Percentiles rank a stretch among this genome's conserved stretches.
phyloP scores from a whole-genome alignment of 2,329 filamentous ascomycete genomes.

The Akanthomyces lecanii region DNA sequence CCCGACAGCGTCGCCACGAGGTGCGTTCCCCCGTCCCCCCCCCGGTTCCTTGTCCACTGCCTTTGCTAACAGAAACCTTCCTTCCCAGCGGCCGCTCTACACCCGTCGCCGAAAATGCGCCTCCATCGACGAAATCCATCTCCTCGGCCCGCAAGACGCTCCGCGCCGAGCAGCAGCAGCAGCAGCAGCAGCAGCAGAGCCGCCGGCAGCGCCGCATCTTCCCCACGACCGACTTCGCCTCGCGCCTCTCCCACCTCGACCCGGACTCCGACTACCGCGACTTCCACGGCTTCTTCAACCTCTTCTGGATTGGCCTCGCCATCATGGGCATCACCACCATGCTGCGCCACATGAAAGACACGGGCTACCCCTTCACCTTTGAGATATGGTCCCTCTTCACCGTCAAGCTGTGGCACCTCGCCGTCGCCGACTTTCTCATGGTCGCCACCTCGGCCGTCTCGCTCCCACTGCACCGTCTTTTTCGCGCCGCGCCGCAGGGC shows the following conservation, averaged over 20 bases:
- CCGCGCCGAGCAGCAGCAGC: constrained; percentile 63
- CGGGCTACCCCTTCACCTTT: constrained; percentile 77
- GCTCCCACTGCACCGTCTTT: constrained; percentile 68
- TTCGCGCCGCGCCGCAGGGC: constrained; percentile 48
- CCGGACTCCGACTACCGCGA: constrained; percentile 86
- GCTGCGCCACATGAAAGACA: constrained; percentile 89
- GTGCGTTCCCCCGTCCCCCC: constrained; percentile 26
- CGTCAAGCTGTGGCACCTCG: constrained; percentile 83
- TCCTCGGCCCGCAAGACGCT: constrained; percentile 80
- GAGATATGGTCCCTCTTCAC: constrained; percentile 87
- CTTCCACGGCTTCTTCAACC: constrained; percentile 94
- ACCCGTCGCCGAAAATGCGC: constrained; percentile 81
- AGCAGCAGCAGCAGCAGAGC: constrained; percentile 50
- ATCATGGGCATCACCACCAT: constrained; percentile 98
- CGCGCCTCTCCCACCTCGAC: constrained; percentile 92
- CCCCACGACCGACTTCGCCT: constrained; percentile 86
- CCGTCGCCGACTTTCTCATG: constrained; percentile 80
- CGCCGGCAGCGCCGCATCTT: constrained; percentile 64
- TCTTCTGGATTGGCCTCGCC: constrained; percentile 95
- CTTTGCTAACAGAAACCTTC: constrained; percentile 13
- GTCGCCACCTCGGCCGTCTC: constrained; percentile 67
- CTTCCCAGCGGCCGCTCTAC: constrained; percentile 67
- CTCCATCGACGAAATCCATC: constrained; percentile 83
- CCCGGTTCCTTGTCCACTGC: background rate
- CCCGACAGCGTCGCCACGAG: constrained; percentile 42